phyloP scores from a whole-genome alignment of 495 filamentous ascomycete species.

The Lentithecium fluviatile region DNA sequence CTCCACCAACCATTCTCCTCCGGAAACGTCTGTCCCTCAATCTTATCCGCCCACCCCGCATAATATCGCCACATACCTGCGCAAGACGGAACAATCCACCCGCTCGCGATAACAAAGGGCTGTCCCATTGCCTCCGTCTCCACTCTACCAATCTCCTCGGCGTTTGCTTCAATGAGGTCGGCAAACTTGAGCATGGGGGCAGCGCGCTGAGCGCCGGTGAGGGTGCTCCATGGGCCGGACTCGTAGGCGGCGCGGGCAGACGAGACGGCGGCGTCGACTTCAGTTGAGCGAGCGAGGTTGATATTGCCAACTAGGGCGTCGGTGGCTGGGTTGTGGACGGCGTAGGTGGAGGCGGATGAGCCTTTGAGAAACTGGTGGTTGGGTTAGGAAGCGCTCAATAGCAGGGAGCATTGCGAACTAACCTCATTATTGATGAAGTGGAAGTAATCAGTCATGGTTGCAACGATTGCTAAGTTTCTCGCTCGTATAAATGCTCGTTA shows the following conservation, averaged over 20 bases:
- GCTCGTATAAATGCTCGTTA: too few relatives aligned
- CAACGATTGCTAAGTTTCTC: too few relatives aligned
- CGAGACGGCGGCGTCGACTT: slow-evolving; percentile 27
- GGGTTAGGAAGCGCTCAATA: neutral
- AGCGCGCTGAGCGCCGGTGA: slow-evolving; percentile 18
- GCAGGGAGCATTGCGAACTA: neutral
- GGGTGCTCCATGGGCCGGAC: slow-evolving; percentile 21
- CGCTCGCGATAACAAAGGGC: slow-evolving; percentile 3
- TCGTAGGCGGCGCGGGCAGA: slow-evolving; percentile 19
- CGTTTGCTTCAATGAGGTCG: slow-evolving; percentile 20
- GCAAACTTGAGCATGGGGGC: slow-evolving; percentile 22
- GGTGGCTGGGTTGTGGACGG: slow-evolving; percentile 23
- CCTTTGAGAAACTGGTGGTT: slow-evolving; percentile 12
- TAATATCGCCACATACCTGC: slow-evolving; percentile 25
- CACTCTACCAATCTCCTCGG: slow-evolving; percentile 12
- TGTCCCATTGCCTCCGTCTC: slow-evolving; percentile 20
- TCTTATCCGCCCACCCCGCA: slow-evolving; percentile 31
- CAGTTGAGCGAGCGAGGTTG: slow-evolving; percentile 16
- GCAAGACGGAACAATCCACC: slow-evolving; percentile 3
- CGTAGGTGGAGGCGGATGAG: slow-evolving; percentile 7
- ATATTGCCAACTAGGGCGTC: slow-evolving; percentile 10
- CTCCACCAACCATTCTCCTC: slow-evolving; percentile 39
- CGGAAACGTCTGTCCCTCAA: slow-evolving; percentile 23
- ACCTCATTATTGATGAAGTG: slow-evolving; percentile 25
- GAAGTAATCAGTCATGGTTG: neutral